Percentiles rank a stretch among this genome's conserved stretches.
These are phyloP conservation scores for Penicillium hordei DNA, from an alignment of 2,329 filamentous ascomycete genomes.

Conservation along the genomic window DNA sequence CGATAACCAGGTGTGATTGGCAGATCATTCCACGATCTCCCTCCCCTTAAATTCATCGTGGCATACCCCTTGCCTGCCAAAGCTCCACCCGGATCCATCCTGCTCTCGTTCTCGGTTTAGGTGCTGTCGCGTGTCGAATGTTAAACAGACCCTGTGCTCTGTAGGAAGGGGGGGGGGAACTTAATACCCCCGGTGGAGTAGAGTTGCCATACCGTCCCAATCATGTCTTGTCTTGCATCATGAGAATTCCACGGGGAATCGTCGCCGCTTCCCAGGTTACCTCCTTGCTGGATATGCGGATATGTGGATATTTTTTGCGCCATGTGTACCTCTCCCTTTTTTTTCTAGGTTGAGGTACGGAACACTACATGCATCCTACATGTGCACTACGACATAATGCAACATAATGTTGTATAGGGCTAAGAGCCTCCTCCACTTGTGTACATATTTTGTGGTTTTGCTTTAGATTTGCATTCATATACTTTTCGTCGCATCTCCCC, in stretches of 20 bases:
- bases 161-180: not conserved
- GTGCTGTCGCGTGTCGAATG: not conserved
- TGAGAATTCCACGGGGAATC: slow-evolving; percentile 6
- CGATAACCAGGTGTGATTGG: slow-evolving; percentile 10
- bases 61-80: slow-evolving; percentile 3
- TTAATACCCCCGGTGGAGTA: not conserved
- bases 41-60: slow-evolving; percentile 7
- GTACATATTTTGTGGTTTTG: not conserved
- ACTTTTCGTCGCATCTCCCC: not conserved
- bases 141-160: not conserved
- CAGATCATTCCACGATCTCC: slow-evolving; percentile 23
- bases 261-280: not conserved
- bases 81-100: not conserved
- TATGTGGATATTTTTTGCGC: not conserved
- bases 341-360: not conserved
- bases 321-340: slow-evolving; percentile 2
- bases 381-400: not conserved
- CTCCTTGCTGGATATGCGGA: not conserved
- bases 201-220: not conserved
- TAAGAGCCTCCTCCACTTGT: not conserved
- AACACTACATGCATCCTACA: not conserved
- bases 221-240: slow-evolving; percentile 7
- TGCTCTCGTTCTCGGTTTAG: not conserved
- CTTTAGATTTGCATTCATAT: not conserved
- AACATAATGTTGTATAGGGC: not conserved